Percentiles rank a stretch among this genome's conserved stretches.
Evolutionary conservation across 768 basidiomycete species (phyloP).

Genomic region (Suillus luteus): DNA sequence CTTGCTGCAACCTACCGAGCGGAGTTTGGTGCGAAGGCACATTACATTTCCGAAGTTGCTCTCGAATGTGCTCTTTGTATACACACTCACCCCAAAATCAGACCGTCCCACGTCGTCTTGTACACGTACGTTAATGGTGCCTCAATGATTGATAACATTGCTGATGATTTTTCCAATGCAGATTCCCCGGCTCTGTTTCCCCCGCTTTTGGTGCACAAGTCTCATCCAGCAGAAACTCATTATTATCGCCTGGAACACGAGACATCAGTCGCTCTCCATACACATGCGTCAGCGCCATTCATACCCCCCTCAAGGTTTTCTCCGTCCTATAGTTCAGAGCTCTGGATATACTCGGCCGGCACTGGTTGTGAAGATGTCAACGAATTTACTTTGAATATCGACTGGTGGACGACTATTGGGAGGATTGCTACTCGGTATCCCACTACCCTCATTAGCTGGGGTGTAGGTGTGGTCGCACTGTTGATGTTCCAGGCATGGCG

Average conservation of each 20-base stretch:
- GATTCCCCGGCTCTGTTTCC: slow-evolving; percentile 48
- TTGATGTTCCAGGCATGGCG: slow-evolving; percentile 57
- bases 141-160: neutral
- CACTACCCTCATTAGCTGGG: slow-evolving; percentile 71
- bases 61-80: slow-evolving; percentile 65
- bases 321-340: slow-evolving; percentile 43
- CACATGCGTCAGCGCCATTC: slow-evolving; percentile 70
- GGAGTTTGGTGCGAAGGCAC: slow-evolving; percentile 40
- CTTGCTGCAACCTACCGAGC: slow-evolving; percentile 28
- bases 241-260: slow-evolving; percentile 55
- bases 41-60: slow-evolving; percentile 57
- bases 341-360: slow-evolving; percentile 62
- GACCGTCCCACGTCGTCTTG: slow-evolving; percentile 25
- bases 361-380: slow-evolving; percentile 44
- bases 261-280: slow-evolving; percentile 51
- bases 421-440: slow-evolving; percentile 75
- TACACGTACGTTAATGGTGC: slow-evolving; percentile 24
- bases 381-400: slow-evolving; percentile 55
- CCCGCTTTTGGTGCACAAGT: slow-evolving; percentile 67
- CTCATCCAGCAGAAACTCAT: slow-evolving; percentile 62
- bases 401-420: slow-evolving; percentile 72
- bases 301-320: slow-evolving; percentile 32
- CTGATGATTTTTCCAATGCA: slow-evolving; percentile 31
- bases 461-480: slow-evolving; percentile 65
- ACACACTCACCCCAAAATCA: slow-evolving; percentile 48